Conservation (phyloP, 1,139 yeast genomes). For the Scheffersomyces parashehatae region DNA sequence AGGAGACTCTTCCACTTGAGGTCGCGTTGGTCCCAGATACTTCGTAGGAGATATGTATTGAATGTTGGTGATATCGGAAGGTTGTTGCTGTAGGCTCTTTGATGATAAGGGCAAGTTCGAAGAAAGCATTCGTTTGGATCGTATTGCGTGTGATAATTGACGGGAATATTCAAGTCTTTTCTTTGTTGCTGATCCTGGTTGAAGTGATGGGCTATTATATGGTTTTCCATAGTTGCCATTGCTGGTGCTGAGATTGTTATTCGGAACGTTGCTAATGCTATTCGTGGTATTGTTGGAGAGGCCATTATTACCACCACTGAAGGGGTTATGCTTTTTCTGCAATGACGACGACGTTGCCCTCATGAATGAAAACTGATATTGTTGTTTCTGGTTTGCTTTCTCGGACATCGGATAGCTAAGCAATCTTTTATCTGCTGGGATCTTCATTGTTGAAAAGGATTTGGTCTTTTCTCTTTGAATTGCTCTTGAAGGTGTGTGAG, state of each 20-base stretch:
- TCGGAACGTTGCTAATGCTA: no score
- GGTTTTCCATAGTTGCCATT: neutral
- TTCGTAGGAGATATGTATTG: slow-evolving; percentile 2
- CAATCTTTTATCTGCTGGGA: slow-evolving; percentile 9
- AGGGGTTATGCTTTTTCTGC: slow-evolving; percentile 24
- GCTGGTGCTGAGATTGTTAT: no score
- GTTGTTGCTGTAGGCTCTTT: slow-evolving; percentile 4
- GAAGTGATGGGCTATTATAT: neutral
- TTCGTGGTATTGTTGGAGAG: neutral
- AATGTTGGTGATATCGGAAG: slow-evolving; percentile 20
- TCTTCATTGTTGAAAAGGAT: slow-evolving; percentile 11
- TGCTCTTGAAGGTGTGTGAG: slow-evolving; percentile 8
- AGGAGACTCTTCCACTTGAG: slow-evolving; percentile 8
- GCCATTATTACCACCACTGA: neutral
- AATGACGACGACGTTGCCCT: slow-evolving; percentile 37
- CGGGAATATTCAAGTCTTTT: slow-evolving; percentile 19
- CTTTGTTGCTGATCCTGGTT: slow-evolving; percentile 12
- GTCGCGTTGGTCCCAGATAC: neutral
- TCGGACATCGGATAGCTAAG: slow-evolving; percentile 11
- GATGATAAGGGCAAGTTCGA: slow-evolving; percentile 2
- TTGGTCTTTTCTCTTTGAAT: neutral
- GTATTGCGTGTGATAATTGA: slow-evolving; percentile 15
- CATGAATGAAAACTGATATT: slow-evolving; percentile 36
- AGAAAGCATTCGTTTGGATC: slow-evolving; percentile 17
- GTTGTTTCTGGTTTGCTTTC: slow-evolving; percentile 9